Conservation (phyloP, 768 basidiomycete genomes). For the Lentinula lateritia region DNA sequence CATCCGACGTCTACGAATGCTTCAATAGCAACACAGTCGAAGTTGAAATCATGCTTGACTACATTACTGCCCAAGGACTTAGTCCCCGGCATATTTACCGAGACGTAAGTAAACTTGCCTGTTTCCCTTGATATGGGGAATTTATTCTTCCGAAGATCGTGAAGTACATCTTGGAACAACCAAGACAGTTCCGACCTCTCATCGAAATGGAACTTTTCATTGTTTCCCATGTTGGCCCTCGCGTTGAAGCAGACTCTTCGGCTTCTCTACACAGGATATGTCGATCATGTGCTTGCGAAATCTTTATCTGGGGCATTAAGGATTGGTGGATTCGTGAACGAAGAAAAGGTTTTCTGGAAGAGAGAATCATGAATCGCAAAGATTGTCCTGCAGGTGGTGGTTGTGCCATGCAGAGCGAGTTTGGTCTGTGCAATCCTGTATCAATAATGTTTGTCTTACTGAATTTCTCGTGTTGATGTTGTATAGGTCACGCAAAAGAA, state of each 20-base stretch:
- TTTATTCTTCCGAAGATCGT: conserved; percentile 44
- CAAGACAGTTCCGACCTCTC: conserved; percentile 57
- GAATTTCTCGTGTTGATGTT: conserved; percentile 6
- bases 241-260: conserved; percentile 29
- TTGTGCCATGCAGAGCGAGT: conserved; percentile 61
- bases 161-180: conserved; percentile 51
- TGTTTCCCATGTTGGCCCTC: conserved; percentile 45
- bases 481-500: conserved; percentile 65
- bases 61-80: conserved; percentile 55
- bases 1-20: conserved; percentile 71
- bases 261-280: conserved; percentile 62
- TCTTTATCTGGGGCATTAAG: conserved; percentile 68
- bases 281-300: conserved; percentile 67
- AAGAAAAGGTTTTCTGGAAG: conserved; percentile 59
- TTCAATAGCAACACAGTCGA: conserved; percentile 76
- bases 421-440: conserved; percentile 38
- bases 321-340: conserved; percentile 85
- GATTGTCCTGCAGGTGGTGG: conserved; percentile 62
- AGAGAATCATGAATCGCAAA: conserved; percentile 46
- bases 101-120: conserved; percentile 29
- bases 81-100: conserved; percentile 72
- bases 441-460: background rate
- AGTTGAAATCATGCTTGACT: conserved; percentile 82
- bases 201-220: conserved; percentile 71
- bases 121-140: background rate